These are phyloP conservation scores for Beauveria varroae DNA, from an alignment of 2,329 filamentous ascomycete genomes.

Conservation along the genomic window DNA sequence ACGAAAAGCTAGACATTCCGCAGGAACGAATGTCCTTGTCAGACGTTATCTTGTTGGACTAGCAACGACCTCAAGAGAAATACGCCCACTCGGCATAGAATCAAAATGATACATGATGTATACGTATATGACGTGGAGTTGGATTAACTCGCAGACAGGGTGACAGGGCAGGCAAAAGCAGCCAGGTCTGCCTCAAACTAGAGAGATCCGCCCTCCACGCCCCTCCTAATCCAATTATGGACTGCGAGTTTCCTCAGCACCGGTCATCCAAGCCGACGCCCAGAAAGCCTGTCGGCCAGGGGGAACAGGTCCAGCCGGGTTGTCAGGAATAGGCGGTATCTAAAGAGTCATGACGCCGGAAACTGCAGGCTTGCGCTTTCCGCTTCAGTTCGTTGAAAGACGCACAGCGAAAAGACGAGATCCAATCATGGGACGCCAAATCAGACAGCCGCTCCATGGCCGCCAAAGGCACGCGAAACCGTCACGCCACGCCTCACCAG, in stretches of 20 bases:
- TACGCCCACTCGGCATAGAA: not conserved
- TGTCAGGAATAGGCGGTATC: not conserved
- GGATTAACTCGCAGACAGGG: not conserved
- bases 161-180: not conserved
- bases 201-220: not conserved
- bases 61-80: not conserved
- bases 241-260: not conserved
- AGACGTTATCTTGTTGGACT: not conserved
- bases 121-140: not conserved
- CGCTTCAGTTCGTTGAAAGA: not conserved
- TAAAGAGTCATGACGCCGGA: not conserved
- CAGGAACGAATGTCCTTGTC: not conserved
- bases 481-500: not conserved
- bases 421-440: not conserved
- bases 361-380: not conserved
- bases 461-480: slow-evolving; percentile 9
- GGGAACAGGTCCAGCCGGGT: not conserved
- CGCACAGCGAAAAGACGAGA: not conserved
- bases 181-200: not conserved
- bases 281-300: not conserved
- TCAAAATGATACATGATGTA: not conserved
- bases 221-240: slow-evolving; percentile 4
- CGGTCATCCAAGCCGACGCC: not conserved
- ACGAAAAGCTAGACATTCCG: not conserved
- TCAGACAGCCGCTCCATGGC: not conserved